Conservation (phyloP, 345 rosid species). For the Gossypium longicalyx region DNA sequence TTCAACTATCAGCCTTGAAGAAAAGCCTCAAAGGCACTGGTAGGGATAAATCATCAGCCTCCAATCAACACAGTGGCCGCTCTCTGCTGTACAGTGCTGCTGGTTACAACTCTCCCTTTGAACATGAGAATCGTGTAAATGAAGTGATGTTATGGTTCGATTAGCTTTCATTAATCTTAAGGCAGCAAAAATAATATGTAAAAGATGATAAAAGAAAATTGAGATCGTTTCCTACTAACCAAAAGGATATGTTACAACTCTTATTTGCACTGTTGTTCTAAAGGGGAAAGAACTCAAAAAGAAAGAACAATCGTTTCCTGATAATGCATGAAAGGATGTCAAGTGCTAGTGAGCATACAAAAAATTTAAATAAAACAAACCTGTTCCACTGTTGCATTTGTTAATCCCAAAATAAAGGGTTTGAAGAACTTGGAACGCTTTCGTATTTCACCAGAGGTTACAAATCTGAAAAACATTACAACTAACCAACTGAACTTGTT, state of each 20-base stretch:
- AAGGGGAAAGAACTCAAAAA: neutral
- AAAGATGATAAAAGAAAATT: neutral
- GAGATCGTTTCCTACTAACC: neutral
- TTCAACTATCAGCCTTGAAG: slow-evolving; percentile 15
- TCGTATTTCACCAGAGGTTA: slow-evolving; percentile 87
- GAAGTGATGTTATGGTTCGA: slow-evolving; percentile 25
- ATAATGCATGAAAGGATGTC: slow-evolving; percentile 5
- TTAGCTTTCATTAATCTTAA: neutral
- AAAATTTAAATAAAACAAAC: slow-evolving; percentile 15
- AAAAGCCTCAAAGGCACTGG: slow-evolving; percentile 13
- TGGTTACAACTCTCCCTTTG: slow-evolving; percentile 25
- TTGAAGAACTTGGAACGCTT: slow-evolving; percentile 82
- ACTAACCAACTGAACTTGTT: slow-evolving; percentile 56
- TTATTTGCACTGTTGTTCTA: neutral
- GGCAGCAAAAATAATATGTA: neutral
- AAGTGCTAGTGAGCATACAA: neutral
- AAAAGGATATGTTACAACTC: neutral
- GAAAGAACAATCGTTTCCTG: neutral
- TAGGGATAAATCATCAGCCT: neutral
- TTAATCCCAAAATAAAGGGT: slow-evolving; percentile 73
- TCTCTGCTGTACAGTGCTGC: slow-evolving; percentile 19
- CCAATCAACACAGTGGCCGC: neutral
- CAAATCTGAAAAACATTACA: slow-evolving; percentile 99
- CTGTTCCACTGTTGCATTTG: neutral
- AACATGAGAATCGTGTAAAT: slow-evolving; percentile 19